A percentile compares a stretch with the other conserved stretches of the same genome.
phyloP scores from a whole-genome alignment of 2,329 filamentous ascomycete species.

The Talaromyces sp. region DNA sequence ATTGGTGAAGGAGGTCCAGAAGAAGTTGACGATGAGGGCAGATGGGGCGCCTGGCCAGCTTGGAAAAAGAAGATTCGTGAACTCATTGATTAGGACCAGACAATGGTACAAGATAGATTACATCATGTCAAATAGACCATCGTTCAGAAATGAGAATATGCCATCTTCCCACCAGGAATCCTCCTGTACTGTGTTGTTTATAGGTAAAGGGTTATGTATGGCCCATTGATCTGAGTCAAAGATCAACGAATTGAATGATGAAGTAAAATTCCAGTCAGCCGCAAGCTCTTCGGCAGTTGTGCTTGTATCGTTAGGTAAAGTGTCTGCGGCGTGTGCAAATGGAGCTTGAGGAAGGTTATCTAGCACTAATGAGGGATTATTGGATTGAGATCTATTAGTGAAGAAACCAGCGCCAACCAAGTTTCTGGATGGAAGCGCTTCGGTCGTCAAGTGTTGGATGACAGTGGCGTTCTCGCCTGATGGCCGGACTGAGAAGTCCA shows the following conservation, averaged over 20 bases:
- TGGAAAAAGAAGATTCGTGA: constrained; percentile 3
- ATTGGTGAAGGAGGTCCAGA: background rate
- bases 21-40: background rate
- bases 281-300: background rate
- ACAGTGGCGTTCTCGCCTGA: background rate
- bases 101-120: background rate
- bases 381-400: background rate
- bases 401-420: background rate
- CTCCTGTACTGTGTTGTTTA: background rate
- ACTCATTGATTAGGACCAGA: background rate
- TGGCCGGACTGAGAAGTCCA: background rate
- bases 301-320: background rate
- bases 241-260: background rate
- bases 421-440: background rate
- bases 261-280: background rate
- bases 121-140: constrained; percentile 2
- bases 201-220: background rate
- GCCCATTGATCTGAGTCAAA: background rate
- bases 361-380: background rate
- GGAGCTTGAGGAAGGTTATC: background rate
- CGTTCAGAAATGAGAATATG: constrained; percentile 1
- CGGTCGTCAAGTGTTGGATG: too few species aligned
- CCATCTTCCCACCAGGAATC: constrained; percentile 3
- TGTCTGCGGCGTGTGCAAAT: background rate
- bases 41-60: constrained; percentile 3